Evolutionary conservation across 495 filamentous ascomycete species (phyloP), one percentile per base, ranked within the genome.

Genomic region (Astrocystis sublimbata): DNA sequence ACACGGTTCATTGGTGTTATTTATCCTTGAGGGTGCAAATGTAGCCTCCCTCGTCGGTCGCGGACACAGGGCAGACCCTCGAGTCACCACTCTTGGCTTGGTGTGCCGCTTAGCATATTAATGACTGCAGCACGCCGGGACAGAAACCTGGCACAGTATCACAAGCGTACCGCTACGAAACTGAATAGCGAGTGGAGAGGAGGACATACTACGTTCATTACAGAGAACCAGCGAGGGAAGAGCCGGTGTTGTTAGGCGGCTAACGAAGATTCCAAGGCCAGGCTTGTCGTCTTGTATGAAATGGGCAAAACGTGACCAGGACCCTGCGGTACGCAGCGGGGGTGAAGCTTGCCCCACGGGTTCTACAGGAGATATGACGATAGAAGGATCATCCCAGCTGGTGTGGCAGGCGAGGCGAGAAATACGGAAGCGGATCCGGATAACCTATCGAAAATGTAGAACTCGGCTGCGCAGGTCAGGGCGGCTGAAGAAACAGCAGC

Each of bases 21-120:
- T 45, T 53, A 49, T 36, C 13, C 49, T 35, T 26, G 13, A 9
- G 23, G 51, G 35, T 19, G 9, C 46, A 42, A 3, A 42, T 43
- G 46, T 46, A 36, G 24, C 43, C 60, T n/a, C 38, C 30, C 31
- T 28, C 38, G 60, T 45, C 43, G 15, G 36, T 45, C 28, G 13
- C 38, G 35, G 35, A 57, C 33, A 26, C 61, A 51, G 53, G 45
- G 42, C 23, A 49, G 52, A 68, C 62, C 47, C 65, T 72, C 70
- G 70, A 72, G 70, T 72, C 70, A 67, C 65, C 63, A 49, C 36
- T 67, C 61, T 43, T 53, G 62, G 41, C 40, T 61, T 61, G 65
- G 45, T 65, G 68, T 64, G 67, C 58, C 66, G 63, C 67, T 61
- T 49, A 61, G 45, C 54, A 66, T 66, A 68, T 55, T 57, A 63